Evolutionary conservation across 1,284 basidiomycete genomes (phyloP).

Genomic region (Naganishia sp.): DNA sequence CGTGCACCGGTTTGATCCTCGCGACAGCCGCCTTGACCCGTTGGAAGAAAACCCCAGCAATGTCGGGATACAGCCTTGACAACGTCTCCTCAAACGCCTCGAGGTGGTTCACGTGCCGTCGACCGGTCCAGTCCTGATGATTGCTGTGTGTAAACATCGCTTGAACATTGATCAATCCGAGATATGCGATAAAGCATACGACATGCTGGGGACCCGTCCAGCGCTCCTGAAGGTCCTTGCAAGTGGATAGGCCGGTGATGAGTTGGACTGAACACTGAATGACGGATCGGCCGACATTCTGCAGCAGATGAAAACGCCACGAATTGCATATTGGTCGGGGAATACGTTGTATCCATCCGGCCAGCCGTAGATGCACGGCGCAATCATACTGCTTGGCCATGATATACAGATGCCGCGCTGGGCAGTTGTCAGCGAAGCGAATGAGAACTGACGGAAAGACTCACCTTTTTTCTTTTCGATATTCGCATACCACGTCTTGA

Average conservation of each 20-base stretch:
- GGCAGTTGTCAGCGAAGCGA: neutral
- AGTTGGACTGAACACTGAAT: conserved; percentile 8
- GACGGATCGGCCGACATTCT: conserved; percentile 3
- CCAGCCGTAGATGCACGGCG: conserved; percentile 6
- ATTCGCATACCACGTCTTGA: conserved; percentile 1
- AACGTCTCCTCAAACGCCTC: conserved; percentile 9
- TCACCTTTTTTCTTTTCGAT: conserved; percentile 2
- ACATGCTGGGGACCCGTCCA: conserved; percentile 9
- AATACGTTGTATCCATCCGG: conserved; percentile 15
- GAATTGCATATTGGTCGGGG: conserved; percentile 11
- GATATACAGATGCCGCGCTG: conserved; percentile 13
- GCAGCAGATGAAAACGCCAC: neutral
- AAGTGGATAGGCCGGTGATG: conserved; percentile 5
- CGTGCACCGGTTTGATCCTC: neutral
- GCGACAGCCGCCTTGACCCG: neutral
- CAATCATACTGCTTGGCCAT: conserved; percentile 20
- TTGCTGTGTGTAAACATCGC: conserved; percentile 5
- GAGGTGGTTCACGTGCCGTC: conserved; percentile 7
- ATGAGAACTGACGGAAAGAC: neutral
- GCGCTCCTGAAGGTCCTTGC: conserved; percentile 9
- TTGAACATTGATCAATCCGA: conserved; percentile 14
- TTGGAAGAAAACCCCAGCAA: neutral
- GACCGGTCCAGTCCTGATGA: conserved; percentile 11
- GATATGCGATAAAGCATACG: conserved; percentile 2
- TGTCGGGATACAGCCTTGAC: neutral